Percentiles rank a stretch among this genome's conserved stretches.
These are phyloP conservation scores for Zymoseptoria ardabiliae DNA, from an alignment of 2,329 filamentous ascomycete species.

Conservation along the genomic window DNA sequence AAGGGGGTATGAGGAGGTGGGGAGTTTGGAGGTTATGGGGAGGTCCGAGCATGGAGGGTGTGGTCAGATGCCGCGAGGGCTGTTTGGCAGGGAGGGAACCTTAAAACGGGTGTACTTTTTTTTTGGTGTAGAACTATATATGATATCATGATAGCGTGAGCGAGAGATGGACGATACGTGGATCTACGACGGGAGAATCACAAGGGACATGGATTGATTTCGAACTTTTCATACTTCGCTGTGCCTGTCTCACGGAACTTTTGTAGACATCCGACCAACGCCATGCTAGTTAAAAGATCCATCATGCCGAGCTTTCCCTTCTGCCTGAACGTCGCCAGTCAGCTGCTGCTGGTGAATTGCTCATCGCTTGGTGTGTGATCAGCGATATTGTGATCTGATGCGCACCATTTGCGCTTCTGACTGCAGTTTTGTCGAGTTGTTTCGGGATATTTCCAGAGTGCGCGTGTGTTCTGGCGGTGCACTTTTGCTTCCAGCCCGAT, in stretches of 20 bases:
- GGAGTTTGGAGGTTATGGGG: neutral
- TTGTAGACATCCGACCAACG: neutral
- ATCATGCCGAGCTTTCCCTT: neutral
- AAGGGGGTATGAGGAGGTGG: neutral
- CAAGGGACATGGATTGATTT: neutral
- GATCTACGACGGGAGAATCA: neutral
- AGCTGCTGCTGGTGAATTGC: neutral
- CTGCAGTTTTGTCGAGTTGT: neutral
- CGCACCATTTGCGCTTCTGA: neutral
- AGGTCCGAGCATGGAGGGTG: too few relatives aligned
- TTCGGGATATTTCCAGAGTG: neutral
- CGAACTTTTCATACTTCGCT: neutral
- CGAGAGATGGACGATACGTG: neutral
- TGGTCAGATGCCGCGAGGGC: too few relatives aligned
- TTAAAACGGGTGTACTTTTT: neutral
- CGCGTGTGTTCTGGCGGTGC: neutral
- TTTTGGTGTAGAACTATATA: conserved; percentile 1
- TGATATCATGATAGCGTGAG: conserved; percentile 2
- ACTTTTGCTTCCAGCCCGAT: neutral
- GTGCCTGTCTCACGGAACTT: neutral
- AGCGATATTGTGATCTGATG: neutral
- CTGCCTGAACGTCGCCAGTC: neutral
- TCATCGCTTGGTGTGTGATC: neutral
- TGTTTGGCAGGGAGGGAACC: neutral
- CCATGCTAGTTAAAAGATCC: neutral